phyloP scores from a whole-genome alignment of 345 rosid genomes.

The Hirschfeldia incana region DNA sequence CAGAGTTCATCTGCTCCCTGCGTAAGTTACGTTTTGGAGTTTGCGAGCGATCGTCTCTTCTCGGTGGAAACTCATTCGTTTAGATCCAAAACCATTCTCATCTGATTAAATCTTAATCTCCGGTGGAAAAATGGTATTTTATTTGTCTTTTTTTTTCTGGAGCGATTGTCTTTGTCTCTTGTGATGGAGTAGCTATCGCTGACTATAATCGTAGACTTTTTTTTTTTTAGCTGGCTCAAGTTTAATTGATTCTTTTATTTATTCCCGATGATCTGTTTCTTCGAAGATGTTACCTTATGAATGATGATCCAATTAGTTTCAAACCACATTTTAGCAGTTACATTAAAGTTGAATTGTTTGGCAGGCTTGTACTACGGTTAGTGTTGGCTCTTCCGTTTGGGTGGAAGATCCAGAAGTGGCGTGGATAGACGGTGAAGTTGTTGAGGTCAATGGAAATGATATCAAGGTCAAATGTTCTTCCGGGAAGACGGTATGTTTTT shows the following conservation, averaged over 20 bases:
- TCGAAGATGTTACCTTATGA: not conserved
- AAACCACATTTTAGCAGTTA: not conserved
- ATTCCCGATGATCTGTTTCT: not conserved
- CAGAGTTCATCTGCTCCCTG: constrained; percentile 15
- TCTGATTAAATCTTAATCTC: constrained; percentile 29
- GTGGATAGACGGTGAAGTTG: constrained; percentile 91
- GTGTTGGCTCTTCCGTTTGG: constrained; percentile 85
- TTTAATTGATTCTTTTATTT: not conserved
- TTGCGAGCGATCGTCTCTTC: constrained; percentile 38
- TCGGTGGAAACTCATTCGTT: constrained; percentile 32
- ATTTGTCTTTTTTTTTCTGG: not conserved
- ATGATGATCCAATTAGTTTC: not conserved
- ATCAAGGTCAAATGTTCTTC: constrained; percentile 84
- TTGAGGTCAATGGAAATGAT: constrained; percentile 62
- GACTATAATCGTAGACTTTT: not conserved
- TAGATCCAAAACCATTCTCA: constrained; percentile 48
- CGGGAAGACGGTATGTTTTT: constrained; percentile 70
- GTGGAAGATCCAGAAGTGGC: constrained; percentile 81
- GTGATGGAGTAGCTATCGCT: not conserved
- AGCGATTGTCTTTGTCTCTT: constrained; percentile 20
- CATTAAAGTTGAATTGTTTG: not conserved
- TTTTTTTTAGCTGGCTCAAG: not conserved
- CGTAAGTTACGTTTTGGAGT: constrained; percentile 21
- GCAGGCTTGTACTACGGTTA: constrained; percentile 49
- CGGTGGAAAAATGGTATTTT: constrained; percentile 29